Percentiles rank a stretch among this genome's conserved stretches.
Evolutionary conservation across 2,329 filamentous ascomycete species (phyloP).

Genomic region (Sporothrix humicola): DNA sequence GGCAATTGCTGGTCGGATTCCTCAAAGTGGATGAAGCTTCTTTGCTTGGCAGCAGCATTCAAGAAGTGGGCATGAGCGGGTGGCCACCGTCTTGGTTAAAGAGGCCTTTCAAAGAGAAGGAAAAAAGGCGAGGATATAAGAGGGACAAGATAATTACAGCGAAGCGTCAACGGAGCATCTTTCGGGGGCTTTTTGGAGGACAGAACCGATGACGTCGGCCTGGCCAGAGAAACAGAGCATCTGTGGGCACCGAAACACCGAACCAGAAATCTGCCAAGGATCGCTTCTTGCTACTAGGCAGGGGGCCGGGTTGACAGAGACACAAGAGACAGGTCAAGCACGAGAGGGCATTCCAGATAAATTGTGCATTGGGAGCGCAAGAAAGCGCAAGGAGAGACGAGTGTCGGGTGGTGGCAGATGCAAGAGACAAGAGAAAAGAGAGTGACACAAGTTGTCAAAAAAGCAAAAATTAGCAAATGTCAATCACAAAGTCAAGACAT

Average conservation of each 20-base stretch:
- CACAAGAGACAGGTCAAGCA: not conserved
- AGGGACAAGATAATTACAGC: not conserved
- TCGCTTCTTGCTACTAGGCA: conserved; percentile 25
- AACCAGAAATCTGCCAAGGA: conserved; percentile 24
- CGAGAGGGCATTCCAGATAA: not conserved
- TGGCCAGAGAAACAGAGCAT: not conserved
- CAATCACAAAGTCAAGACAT: not conserved
- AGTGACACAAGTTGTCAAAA: conserved; percentile 1
- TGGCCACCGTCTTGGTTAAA: conserved; percentile 11
- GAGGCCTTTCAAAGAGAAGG: not conserved
- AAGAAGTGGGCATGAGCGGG: conserved; percentile 2
- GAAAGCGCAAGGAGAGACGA: not conserved
- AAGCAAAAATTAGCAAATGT: not conserved
- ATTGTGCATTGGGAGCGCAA: not conserved
- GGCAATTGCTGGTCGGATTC: not conserved
- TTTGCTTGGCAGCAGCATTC: conserved; percentile 6
- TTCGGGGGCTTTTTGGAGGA: not conserved
- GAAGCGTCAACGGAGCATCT: conserved; percentile 7
- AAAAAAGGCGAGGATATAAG: not conserved
- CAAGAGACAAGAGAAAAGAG: not conserved
- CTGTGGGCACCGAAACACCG: conserved; percentile 23
- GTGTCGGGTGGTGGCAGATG: conserved; percentile 1
- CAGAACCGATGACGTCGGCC: conserved; percentile 30
- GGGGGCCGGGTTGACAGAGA: conserved; percentile 24
- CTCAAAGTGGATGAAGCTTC: not conserved